A percentile compares a stretch with the other conserved stretches of the same genome.
phyloP scores from a whole-genome alignment of 2,329 filamentous ascomycete species.

The Elsinoe perseae region DNA sequence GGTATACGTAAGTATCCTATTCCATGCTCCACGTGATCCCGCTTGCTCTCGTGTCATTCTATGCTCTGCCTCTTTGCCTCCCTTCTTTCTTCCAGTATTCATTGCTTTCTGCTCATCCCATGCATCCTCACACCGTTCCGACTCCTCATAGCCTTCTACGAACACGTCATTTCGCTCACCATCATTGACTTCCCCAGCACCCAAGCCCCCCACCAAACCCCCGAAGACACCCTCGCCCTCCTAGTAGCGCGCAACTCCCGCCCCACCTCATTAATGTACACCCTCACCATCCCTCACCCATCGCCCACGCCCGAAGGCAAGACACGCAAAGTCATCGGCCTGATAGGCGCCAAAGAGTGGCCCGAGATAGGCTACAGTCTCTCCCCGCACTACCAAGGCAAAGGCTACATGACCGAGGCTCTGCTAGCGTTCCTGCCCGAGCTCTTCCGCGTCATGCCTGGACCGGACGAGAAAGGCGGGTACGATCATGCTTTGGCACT shows the following conservation, averaged over 20 bases:
- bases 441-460: slow-evolving; percentile 4
- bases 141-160: neutral
- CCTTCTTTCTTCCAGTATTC: neutral
- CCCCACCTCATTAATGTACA: neutral
- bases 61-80: neutral
- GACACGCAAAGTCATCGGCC: slow-evolving; percentile 1
- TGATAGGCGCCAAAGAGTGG: slow-evolving; percentile 15
- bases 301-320: neutral
- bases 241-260: neutral
- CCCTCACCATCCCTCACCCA: slow-evolving; percentile 1
- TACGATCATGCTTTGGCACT: neutral
- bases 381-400: slow-evolving; percentile 17
- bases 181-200: neutral
- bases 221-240: neutral
- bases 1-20: neutral
- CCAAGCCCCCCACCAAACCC: neutral
- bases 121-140: no score
- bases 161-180: neutral
- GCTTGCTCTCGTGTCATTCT: neutral
- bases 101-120: no score
- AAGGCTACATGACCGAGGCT: slow-evolving; percentile 22
- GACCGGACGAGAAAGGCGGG: neutral
- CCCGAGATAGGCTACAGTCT: slow-evolving; percentile 22
- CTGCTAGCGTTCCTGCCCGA: slow-evolving; percentile 16
- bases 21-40: neutral